A percentile compares a stretch with the other conserved stretches of the same genome.
Conservation (phyloP, 2,329 filamentous ascomycete species). For the Pseudogymnoascus sp. region DNA sequence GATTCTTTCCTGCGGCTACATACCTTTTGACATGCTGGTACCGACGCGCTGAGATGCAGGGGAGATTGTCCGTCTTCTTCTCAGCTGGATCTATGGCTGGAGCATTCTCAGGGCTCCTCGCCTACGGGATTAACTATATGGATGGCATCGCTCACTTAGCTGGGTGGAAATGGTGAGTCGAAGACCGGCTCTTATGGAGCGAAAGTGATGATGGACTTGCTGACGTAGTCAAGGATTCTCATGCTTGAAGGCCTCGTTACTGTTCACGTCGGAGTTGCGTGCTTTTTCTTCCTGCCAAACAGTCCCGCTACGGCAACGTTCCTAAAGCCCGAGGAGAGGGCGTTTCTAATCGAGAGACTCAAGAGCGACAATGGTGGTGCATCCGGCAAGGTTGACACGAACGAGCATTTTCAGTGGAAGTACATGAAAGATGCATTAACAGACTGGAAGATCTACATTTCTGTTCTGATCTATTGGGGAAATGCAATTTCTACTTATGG, state of each 20-base stretch:
- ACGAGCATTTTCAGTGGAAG: conserved; percentile 25
- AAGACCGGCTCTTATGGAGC: neutral
- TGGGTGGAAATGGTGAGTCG: neutral
- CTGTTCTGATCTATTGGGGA: conserved; percentile 13
- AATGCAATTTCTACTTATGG: conserved; percentile 11
- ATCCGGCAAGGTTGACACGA: conserved; percentile 44
- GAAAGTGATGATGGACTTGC: neutral
- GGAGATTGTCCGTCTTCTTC: neutral
- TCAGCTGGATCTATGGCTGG: neutral
- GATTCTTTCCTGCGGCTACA: conserved; percentile 13
- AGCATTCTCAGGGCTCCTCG: neutral
- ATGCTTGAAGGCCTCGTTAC: conserved; percentile 30
- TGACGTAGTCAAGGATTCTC: conserved; percentile 23
- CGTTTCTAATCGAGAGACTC: conserved; percentile 60
- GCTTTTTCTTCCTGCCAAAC: conserved; percentile 55
- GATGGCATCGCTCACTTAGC: neutral
- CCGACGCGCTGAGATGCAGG: neutral
- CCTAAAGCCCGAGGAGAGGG: conserved; percentile 58
- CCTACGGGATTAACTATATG: neutral
- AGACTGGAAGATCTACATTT: conserved; percentile 30
- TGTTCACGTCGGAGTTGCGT: conserved; percentile 30
- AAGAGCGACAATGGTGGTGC: conserved; percentile 46
- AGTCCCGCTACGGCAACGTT: conserved; percentile 70
- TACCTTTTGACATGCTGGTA: conserved; percentile 16
- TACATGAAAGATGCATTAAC: conserved; percentile 25